Evolutionary conservation across 2,329 filamentous ascomycete genomes (phyloP), one percentile per base, ranked within the genome.

Genomic region (Emericellopsis cladophorae): DNA sequence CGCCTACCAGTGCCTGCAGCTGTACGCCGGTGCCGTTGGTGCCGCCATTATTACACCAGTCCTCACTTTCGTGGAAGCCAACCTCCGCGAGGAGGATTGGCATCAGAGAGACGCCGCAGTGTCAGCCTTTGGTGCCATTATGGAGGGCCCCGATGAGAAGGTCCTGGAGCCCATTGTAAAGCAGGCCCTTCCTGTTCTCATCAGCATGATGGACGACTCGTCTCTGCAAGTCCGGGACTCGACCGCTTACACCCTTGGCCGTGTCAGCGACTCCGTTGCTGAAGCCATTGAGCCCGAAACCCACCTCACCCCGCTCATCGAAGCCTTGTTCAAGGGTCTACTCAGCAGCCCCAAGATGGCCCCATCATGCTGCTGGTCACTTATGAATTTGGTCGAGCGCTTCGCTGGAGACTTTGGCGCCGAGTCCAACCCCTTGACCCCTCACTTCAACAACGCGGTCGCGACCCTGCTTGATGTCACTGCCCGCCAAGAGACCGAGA

Each of bases 341-440:
- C 79, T 86, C 44, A 90, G 84, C 66, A 92, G 84, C 59, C 83
- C 88, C 45, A 95, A 94, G 76, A 98, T 98, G 81, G 92, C 90
- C 26, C 81, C 87, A 42, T 98, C 92, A 24, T 96, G 92, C 78
- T 98, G 92, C 68, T 95, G 93, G 92, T 89, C 92, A 26, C 68
- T 98, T 50, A 96, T 98, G 86, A 98, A 96, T 65, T 68, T 98
- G 57, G 90, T 92, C 10, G 92, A 98, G 58, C 83, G 89, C 46
- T 98, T 96, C 58, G 85, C 88, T 24, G 87, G 88, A 43, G 89
- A 95, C 42, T 74, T 81, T 42, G 86, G 85, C 39, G 82, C 81
- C 45, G 53, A 69, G 34, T 70, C 81, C 52, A 98, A 96, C 66
- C 75, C 87, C 35, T 71, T 98, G 39, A 94, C 89, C 2, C 79